Base-by-base conservation (phyloP, 2,329 filamentous ascomycete species). In the Alternaria solani region DNA sequence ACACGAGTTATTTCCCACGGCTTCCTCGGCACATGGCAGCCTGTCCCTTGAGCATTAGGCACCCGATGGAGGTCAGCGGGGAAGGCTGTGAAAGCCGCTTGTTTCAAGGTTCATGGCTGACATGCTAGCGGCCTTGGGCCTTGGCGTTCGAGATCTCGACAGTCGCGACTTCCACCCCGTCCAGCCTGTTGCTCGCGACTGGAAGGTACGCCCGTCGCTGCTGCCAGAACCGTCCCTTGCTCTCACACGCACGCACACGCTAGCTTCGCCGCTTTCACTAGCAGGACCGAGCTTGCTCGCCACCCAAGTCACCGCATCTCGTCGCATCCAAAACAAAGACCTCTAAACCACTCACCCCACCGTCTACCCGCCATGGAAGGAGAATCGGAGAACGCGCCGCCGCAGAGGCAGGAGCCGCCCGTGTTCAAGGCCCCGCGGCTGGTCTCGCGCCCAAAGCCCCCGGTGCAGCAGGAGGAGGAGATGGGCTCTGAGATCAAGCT, bases 401-500 rank as follows among this genome's bases (percentile, higher is more conserved):
- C 57, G 44, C 67, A 43, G 39, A 59, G 51, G 51, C 64, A 63
- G 36, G 62, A 60, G 59, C 57, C 64, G 47, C 73, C 71, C 51
- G 58, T 68, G 46, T 75, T 75, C 67, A 69, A 69, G 38, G 72
- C 75, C 41, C 76, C 76, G 3, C 67, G 74, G 43, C 73, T 74
- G 26, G 73, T 78, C 47, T 77, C 75, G 62, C 75, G 76, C 42
- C 75, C 75, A 86, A 63, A 92, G 91, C 80, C 90, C 89, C 65
- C 82, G 85, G 44, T 86, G 87, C 48, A 86, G 88, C 58, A 91
- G 76, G 94, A 97, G 78, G 94, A 98, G 80, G 93, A 97, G 82
- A 94, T 94, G 25, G 89, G 90, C 51, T 84, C 87, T 7, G 88
- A 88, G 56, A 88, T 98, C 65, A 91, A 90, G 78, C 90, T 99